These are phyloP conservation scores for Nemania sp. DNA, from an alignment of 2,329 filamentous ascomycete genomes.

Conservation along the genomic window DNA sequence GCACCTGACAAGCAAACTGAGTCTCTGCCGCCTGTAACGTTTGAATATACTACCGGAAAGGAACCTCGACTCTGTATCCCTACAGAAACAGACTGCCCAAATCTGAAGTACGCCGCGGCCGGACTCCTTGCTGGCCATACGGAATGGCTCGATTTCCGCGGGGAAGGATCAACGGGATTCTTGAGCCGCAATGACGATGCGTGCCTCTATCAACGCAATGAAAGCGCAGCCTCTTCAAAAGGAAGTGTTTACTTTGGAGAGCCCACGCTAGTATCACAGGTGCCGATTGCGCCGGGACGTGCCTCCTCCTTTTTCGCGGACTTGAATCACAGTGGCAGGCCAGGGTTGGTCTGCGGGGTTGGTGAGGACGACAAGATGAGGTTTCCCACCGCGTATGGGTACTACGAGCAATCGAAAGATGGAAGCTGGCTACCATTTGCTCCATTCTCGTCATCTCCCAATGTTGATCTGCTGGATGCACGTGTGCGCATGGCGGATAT, in stretches of 20 bases:
- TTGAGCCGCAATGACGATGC: background rate
- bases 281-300: background rate
- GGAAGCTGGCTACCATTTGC: background rate
- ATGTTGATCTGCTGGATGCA: background rate
- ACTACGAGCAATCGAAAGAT: background rate
- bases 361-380: background rate
- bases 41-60: background rate
- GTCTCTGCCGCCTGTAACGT: background rate
- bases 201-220: background rate
- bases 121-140: background rate
- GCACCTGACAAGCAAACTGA: background rate
- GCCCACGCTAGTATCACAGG: background rate
- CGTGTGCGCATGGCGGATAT: background rate
- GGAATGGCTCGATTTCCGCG: background rate
- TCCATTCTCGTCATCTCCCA: background rate
- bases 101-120: background rate
- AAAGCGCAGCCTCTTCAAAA: background rate
- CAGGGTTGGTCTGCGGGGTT: background rate
- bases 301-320: background rate
- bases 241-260: background rate
- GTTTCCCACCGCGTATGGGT: background rate
- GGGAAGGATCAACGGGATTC: background rate
- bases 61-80: background rate
- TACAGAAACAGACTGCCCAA: background rate
- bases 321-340: background rate